phyloP scores from a whole-genome alignment of 2,329 filamentous ascomycete species.

The Aureobasidium pullulans region DNA sequence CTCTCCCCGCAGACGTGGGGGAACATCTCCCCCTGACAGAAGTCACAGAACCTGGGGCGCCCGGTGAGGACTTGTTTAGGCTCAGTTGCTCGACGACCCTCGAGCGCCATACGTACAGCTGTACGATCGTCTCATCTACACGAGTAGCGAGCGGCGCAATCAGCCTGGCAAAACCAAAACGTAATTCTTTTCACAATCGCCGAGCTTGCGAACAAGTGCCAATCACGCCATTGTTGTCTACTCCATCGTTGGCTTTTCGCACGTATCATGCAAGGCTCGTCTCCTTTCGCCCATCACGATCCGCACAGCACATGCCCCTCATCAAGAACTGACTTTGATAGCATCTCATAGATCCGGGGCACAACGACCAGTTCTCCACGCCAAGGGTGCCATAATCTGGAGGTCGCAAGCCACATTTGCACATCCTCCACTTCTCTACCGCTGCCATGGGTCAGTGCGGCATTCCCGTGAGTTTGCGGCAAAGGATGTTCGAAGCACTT shows the following conservation, averaged over 20 bases:
- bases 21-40: background rate
- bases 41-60: background rate
- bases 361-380: slow-evolving; percentile 1
- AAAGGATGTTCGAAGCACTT: background rate
- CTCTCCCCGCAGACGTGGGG: background rate
- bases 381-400: slow-evolving; percentile 9
- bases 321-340: slow-evolving; percentile 4
- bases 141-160: background rate
- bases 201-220: background rate
- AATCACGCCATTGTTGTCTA: slow-evolving; percentile 5
- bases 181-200: background rate
- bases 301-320: background rate
- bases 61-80: background rate
- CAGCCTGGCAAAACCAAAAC: background rate
- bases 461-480: background rate
- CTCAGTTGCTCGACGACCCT: background rate
- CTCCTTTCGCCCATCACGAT: slow-evolving; percentile 1
- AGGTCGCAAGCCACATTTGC: slow-evolving; percentile 9
- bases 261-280: background rate
- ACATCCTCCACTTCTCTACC: slow-evolving; percentile 5
- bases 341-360: slow-evolving; percentile 11
- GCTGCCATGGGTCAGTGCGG: slow-evolving; percentile 4
- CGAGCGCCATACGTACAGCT: background rate
- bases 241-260: background rate
- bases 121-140: background rate